These are phyloP conservation scores for Alternaria postmessia DNA, from an alignment of 2,329 filamentous ascomycete genomes.

Conservation along the genomic window DNA sequence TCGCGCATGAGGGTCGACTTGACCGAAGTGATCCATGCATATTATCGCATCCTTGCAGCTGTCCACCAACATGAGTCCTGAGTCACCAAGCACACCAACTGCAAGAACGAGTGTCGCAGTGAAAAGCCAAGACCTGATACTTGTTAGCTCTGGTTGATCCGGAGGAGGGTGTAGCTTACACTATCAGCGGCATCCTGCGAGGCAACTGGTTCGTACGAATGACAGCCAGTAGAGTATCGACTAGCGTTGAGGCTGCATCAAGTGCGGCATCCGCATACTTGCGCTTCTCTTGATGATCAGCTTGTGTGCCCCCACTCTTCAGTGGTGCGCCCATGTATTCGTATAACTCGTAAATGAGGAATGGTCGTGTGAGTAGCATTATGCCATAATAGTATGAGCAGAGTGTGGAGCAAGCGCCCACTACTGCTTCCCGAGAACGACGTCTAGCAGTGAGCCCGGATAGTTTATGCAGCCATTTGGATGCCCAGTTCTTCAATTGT, in stretches of 20 bases:
- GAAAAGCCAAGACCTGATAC: slow-evolving; percentile 40
- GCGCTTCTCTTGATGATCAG: slow-evolving; percentile 35
- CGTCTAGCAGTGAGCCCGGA: slow-evolving; percentile 41
- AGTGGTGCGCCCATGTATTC: slow-evolving; percentile 44
- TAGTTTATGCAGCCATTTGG: slow-evolving; percentile 42
- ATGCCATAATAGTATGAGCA: slow-evolving; percentile 64
- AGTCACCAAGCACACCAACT: slow-evolving; percentile 37
- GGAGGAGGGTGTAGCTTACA: slow-evolving; percentile 22
- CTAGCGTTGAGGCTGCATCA: slow-evolving; percentile 38
- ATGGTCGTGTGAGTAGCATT: slow-evolving; percentile 62
- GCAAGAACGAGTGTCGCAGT: slow-evolving; percentile 41
- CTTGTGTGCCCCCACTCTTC: slow-evolving; percentile 37
- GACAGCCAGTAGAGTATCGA: slow-evolving; percentile 36
- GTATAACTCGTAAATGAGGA: slow-evolving; percentile 61
- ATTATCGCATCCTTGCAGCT: slow-evolving; percentile 34
- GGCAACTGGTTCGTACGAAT: slow-evolving; percentile 32
- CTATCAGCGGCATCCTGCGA: slow-evolving; percentile 42
- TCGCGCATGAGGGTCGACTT: slow-evolving; percentile 39
- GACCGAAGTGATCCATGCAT: slow-evolving; percentile 40
- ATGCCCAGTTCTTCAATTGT: slow-evolving; percentile 54
- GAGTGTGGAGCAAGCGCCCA: slow-evolving; percentile 60
- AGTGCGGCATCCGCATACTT: slow-evolving; percentile 44
- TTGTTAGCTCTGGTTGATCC: neutral
- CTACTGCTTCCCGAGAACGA: slow-evolving; percentile 32
- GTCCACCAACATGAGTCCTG: slow-evolving; percentile 30